These are phyloP conservation scores for Liriodendron chinense DNA, from an alignment of 164 flowering plant species.

Conservation along the genomic window DNA sequence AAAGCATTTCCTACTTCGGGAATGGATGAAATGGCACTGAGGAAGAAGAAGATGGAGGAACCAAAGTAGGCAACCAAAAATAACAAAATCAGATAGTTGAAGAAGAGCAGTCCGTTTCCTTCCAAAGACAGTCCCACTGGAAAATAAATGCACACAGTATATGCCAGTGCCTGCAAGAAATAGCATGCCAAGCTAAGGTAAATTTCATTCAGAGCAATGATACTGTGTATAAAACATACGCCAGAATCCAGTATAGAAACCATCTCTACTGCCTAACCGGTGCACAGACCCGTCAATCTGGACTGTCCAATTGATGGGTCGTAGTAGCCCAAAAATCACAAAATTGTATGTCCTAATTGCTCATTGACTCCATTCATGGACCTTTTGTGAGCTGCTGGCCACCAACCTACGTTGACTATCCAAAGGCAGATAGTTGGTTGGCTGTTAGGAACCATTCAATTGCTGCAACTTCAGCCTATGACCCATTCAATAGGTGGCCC, in stretches of 20 bases:
- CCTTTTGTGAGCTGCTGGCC: too few relatives aligned
- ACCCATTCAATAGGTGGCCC: too few relatives aligned
- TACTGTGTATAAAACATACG: background rate
- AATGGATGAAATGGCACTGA: constrained; percentile 30
- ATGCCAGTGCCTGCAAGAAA: constrained; percentile 29
- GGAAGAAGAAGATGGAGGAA: constrained; percentile 31
- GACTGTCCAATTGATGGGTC: background rate
- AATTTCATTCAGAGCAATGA: background rate
- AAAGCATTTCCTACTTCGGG: constrained; percentile 34
- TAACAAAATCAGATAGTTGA: constrained; percentile 16
- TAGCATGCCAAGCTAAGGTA: background rate
- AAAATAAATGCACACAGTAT: constrained; percentile 25
- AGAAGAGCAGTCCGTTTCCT: constrained; percentile 18
- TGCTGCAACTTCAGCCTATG: too few relatives aligned
- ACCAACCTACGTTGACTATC: too few relatives aligned
- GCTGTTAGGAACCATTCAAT: background rate
- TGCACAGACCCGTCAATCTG: background rate
- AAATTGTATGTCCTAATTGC: too few relatives aligned
- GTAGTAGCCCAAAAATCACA: background rate
- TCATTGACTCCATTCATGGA: too few relatives aligned
- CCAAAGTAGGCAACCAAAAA: constrained; percentile 32
- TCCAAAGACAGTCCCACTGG: constrained; percentile 21
- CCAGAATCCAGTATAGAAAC: background rate
- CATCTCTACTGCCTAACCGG: background rate
- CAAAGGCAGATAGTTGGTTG: background rate